phyloP scores from a whole-genome alignment of 768 basidiomycete genomes.

The Mycena capillaripes region DNA sequence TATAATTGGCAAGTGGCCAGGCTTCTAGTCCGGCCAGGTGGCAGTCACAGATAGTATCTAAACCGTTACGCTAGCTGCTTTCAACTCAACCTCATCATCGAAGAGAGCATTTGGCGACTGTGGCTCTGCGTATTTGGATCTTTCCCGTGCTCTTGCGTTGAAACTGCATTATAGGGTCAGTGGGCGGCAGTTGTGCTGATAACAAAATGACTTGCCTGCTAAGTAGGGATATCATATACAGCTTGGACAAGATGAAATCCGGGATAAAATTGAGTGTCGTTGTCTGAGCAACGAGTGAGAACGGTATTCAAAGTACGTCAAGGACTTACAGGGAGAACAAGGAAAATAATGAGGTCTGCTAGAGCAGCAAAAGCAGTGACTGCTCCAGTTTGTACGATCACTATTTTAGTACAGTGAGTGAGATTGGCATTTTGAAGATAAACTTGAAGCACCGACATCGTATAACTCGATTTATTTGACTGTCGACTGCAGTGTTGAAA shows the following conservation, averaged over 20 bases:
- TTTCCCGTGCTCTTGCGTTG: conserved; percentile 23
- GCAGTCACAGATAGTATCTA: too few species aligned
- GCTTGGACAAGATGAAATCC: conserved; percentile 3
- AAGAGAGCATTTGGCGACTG: conserved; percentile 33
- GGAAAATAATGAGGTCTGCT: conserved; percentile 40
- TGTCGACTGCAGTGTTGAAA: conserved; percentile 51
- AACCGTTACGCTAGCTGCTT: too few species aligned
- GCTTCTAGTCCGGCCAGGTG: too few species aligned
- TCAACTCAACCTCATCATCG: too few species aligned
- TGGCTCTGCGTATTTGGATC: conserved; percentile 6
- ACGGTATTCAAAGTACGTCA: not conserved
- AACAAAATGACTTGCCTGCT: conserved; percentile 9
- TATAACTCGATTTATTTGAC: conserved; percentile 53
- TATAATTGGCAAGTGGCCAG: too few species aligned
- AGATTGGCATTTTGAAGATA: not conserved
- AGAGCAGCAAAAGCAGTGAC: conserved; percentile 43
- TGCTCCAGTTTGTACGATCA: conserved; percentile 45
- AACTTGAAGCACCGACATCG: conserved; percentile 35
- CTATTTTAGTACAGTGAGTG: conserved; percentile 18
- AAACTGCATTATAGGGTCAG: conserved; percentile 12
- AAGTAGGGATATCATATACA: conserved; percentile 30
- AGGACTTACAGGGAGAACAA: conserved; percentile 33
- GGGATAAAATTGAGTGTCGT: not conserved
- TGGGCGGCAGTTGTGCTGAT: not conserved
- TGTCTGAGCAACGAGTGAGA: not conserved